A percentile compares a stretch with the other conserved stretches of the same genome.
phyloP scores from a whole-genome alignment of 306 rosid species.

The Cicer arietinum region DNA sequence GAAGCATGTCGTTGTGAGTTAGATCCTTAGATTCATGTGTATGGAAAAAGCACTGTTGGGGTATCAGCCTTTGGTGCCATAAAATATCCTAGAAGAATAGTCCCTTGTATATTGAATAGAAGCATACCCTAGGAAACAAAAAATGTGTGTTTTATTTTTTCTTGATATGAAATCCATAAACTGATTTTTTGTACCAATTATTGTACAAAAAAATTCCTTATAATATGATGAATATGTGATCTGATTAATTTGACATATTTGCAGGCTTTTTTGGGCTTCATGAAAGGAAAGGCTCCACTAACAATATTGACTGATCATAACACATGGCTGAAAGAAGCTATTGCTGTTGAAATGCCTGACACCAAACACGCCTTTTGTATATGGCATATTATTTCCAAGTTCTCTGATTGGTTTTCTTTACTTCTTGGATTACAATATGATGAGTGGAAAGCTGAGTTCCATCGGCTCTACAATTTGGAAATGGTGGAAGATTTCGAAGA shows the following conservation, averaged over 20 bases:
- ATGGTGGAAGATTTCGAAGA: conserved; percentile 72
- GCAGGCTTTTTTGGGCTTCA: conserved; percentile 79
- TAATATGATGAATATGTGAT: conserved; percentile 35
- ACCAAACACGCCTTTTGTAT: conserved; percentile 81
- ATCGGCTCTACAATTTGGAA: conserved; percentile 73
- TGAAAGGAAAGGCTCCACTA: conserved; percentile 86
- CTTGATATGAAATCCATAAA: conserved; percentile 5
- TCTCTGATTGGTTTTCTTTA: conserved; percentile 85
- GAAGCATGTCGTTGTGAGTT: neutral
- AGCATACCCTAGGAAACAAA: neutral
- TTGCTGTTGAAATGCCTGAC: conserved; percentile 72
- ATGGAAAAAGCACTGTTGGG: neutral
- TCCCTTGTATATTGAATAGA: conserved; percentile 11
- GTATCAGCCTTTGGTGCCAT: neutral
- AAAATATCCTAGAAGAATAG: neutral
- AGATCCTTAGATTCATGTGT: neutral
- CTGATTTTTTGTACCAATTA: conserved; percentile 22
- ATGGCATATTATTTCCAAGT: conserved; percentile 80
- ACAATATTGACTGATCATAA: conserved; percentile 81
- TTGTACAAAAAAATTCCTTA: conserved; percentile 3
- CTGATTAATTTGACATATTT: conserved; percentile 13
- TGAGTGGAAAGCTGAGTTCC: conserved; percentile 84
- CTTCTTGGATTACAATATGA: conserved; percentile 76
- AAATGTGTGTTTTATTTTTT: neutral
- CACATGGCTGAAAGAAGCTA: conserved; percentile 89